Evolutionary conservation across 2,329 filamentous ascomycete genomes (phyloP).

Genomic region (Penicillium fuscoglaucum): DNA sequence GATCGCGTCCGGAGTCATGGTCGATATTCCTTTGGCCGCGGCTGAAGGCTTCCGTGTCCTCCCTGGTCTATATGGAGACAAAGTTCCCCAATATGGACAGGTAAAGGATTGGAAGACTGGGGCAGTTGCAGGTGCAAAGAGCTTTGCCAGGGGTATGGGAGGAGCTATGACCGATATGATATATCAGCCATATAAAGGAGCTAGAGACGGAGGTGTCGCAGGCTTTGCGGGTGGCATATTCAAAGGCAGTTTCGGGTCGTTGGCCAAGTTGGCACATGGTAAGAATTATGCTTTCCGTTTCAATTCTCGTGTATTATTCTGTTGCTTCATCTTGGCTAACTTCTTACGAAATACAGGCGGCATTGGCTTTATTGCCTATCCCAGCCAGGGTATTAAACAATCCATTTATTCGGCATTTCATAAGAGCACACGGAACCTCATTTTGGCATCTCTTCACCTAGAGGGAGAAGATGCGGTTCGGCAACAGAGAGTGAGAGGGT

Average conservation of each 20-base stretch:
- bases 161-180: conserved; percentile 36
- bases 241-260: conserved; percentile 28
- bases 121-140: conserved; percentile 33
- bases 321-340: neutral
- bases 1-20: conserved; percentile 30
- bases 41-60: conserved; percentile 39
- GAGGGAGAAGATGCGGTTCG: neutral
- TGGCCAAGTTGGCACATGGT: neutral
- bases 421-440: neutral
- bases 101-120: conserved; percentile 39
- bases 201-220: conserved; percentile 32
- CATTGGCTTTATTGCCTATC: neutral
- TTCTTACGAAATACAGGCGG: neutral
- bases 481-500: neutral
- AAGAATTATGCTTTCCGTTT: neutral
- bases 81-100: conserved; percentile 32
- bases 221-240: conserved; percentile 38
- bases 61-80: conserved; percentile 41
- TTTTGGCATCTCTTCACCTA: neutral
- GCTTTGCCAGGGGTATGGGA: conserved; percentile 34
- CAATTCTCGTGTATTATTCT: too few relatives aligned
- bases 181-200: conserved; percentile 33
- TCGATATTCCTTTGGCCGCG: conserved; percentile 40
- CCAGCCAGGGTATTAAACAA: neutral
- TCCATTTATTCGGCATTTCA: neutral